Base-by-base conservation (phyloP, 805 yeast species). In the Metschnikowia borealis region DNA sequence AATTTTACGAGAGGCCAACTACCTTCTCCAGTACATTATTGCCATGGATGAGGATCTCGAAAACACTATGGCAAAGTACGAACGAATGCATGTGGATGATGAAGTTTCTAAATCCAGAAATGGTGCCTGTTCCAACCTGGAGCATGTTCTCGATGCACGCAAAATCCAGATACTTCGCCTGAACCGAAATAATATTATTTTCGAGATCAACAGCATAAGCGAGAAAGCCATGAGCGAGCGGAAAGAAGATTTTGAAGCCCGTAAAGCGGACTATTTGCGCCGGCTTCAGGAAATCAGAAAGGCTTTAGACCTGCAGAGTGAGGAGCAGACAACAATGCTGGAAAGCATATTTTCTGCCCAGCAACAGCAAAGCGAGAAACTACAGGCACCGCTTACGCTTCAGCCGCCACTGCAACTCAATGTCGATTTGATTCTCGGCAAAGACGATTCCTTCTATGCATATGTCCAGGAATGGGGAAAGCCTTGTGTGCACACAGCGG, bases 1-100 rank as follows among this genome's bases (percentile, higher is more conserved):
- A 56, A 59, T 73, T 11, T 57, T 71, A 29, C 58, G 70, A 44
- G 78, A 73, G 49, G 70, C 68, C 26, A 67, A 70, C 37, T 61
- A 58, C 44, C 61, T 73, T 23, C 60, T 73, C 6, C 73, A 69
- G 51, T 64, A 67, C 46, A 60, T 72, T 6, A 69, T 73, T 11
- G 59, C 60, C 17, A 48, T 69, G 45, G 64, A 67, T 47, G 62
- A 58, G 10, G 64, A 64, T 20, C 44, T 65, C 17, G 69, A 64
- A 15, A 55, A 54, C 39, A 53, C 50, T 29, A 52, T 51, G 18
- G 54, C 50, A 26, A 26, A 26, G 11, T 26, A 26, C 29, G 29
- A 26, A 10, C 29, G 29, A 26, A 26, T 26, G 15, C 47, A 54
- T 17, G 29, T n/a, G 10, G 45, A 42, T 8, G 29, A 8, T 26